Conservation (phyloP, 2,329 filamentous ascomycete species). For the Nothopassalora personata region DNA sequence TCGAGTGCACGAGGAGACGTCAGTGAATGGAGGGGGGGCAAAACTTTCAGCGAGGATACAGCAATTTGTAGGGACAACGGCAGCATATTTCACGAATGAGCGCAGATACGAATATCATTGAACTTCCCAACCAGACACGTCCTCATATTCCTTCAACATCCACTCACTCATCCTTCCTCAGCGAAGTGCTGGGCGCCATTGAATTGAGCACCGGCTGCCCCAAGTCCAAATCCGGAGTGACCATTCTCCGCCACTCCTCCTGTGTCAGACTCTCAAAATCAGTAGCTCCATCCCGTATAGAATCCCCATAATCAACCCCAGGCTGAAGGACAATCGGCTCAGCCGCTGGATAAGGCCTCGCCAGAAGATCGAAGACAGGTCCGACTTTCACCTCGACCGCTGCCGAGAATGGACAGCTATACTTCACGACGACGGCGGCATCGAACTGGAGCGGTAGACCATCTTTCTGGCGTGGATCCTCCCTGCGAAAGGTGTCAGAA, state of each 20-base stretch:
- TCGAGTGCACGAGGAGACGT: neutral
- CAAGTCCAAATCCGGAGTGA: slow-evolving; percentile 3
- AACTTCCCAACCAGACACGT: neutral
- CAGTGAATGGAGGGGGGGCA: neutral
- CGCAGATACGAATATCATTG: neutral
- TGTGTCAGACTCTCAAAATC: slow-evolving; percentile 2
- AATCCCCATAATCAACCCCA: slow-evolving; percentile 9
- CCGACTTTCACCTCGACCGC: slow-evolving; percentile 11
- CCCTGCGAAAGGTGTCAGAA: neutral
- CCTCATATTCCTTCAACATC: neutral
- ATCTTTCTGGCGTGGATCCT: neutral
- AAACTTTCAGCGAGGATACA: neutral
- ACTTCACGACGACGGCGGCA: slow-evolving; percentile 10
- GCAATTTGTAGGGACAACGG: neutral
- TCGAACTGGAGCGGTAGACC: slow-evolving; percentile 10
- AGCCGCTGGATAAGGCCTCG: slow-evolving; percentile 8
- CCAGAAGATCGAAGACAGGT: slow-evolving; percentile 12
- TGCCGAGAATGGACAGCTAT: slow-evolving; percentile 2
- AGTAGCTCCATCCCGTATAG: neutral
- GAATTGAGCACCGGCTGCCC: neutral
- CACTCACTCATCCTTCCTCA: neutral
- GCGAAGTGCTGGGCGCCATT: neutral
- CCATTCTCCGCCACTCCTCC: slow-evolving; percentile 6
- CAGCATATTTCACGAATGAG: slow-evolving; percentile 2
- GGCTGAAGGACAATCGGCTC: slow-evolving; percentile 10